These are phyloP conservation scores for Colletotrichum neosansevieriae DNA, from an alignment of 2,329 filamentous ascomycete genomes.

Conservation along the genomic window DNA sequence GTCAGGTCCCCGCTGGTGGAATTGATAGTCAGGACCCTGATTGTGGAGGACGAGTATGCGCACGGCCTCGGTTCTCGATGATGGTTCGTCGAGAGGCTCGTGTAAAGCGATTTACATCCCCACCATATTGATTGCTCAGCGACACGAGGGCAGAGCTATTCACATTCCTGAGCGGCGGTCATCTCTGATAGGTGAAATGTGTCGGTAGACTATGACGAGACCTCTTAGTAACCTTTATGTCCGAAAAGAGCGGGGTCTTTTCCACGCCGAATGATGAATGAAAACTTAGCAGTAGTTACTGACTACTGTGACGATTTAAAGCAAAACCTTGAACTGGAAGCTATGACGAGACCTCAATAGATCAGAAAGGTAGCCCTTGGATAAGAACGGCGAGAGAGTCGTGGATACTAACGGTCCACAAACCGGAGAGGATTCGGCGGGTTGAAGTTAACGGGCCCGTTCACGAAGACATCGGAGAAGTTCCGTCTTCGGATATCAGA, in stretches of 20 bases:
- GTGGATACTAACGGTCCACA: neutral
- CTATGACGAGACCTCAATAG: too few relatives aligned
- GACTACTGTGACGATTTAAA: too few relatives aligned
- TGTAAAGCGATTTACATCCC: neutral
- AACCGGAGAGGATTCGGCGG: neutral
- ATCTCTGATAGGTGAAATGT: too few relatives aligned
- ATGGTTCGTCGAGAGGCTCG: neutral
- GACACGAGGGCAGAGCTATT: too few relatives aligned
- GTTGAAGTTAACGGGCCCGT: conserved; percentile 9
- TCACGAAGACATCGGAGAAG: conserved; percentile 11
- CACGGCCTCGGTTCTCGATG: neutral
- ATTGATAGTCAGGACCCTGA: neutral
- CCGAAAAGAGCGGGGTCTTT: too few relatives aligned
- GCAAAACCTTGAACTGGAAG: too few relatives aligned
- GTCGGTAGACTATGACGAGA: too few relatives aligned
- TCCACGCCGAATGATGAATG: too few relatives aligned
- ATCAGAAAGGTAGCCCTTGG: neutral
- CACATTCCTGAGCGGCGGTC: too few relatives aligned
- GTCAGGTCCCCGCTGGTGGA: too few relatives aligned
- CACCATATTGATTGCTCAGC: neutral
- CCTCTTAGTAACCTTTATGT: too few relatives aligned
- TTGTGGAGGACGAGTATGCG: neutral
- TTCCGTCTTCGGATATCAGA: conserved; percentile 4
- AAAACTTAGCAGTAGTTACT: too few relatives aligned
- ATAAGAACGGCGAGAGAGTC: neutral